Percentiles rank a stretch among this genome's conserved stretches.
phyloP scores from a whole-genome alignment of 805 yeast species.

The Saccharomycopsis fermentans region DNA sequence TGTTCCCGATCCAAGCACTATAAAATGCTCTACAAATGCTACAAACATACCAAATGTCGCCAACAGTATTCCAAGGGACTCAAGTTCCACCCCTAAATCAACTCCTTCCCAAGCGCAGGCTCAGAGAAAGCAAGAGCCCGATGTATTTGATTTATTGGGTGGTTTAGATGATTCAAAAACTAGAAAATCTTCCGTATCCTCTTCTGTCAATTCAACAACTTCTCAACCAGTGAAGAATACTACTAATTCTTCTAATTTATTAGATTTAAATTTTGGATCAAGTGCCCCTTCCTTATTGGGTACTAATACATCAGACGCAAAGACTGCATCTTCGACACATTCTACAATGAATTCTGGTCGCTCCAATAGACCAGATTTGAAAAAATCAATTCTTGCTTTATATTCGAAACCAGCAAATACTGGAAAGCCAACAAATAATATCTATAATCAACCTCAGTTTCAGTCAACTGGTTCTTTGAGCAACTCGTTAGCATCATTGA shows the following conservation, averaged over 20 bases:
- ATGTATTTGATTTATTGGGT: not conserved
- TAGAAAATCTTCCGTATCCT: not conserved
- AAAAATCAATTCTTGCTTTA: constrained; percentile 81
- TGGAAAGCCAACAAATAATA: constrained; percentile 6
- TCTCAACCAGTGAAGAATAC: not conserved
- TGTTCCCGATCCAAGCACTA: constrained; percentile 46
- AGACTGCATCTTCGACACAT: constrained; percentile 16
- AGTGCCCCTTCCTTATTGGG: constrained; percentile 15
- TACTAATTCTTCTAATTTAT: constrained; percentile 7
- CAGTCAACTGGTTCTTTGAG: constrained; percentile 1
- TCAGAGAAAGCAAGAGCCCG: not conserved
- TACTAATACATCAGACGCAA: constrained; percentile 13
- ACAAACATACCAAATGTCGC: constrained; percentile 15
- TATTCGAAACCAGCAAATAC: constrained; percentile 52
- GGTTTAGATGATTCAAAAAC: not conserved
- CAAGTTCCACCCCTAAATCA: not conserved
- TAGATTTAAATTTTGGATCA: constrained; percentile 18
- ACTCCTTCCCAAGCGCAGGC: not conserved
- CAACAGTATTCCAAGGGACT: constrained; percentile 1
- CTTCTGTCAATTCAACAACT: not conserved
- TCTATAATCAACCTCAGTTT: not conserved
- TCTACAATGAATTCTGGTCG: constrained; percentile 12
- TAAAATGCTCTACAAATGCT: constrained; percentile 7
- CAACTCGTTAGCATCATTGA: constrained; percentile 13
- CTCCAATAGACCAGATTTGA: constrained; percentile 63